phyloP scores from a whole-genome alignment of 2,329 filamentous ascomycete species.

The Penicillium sp. region DNA sequence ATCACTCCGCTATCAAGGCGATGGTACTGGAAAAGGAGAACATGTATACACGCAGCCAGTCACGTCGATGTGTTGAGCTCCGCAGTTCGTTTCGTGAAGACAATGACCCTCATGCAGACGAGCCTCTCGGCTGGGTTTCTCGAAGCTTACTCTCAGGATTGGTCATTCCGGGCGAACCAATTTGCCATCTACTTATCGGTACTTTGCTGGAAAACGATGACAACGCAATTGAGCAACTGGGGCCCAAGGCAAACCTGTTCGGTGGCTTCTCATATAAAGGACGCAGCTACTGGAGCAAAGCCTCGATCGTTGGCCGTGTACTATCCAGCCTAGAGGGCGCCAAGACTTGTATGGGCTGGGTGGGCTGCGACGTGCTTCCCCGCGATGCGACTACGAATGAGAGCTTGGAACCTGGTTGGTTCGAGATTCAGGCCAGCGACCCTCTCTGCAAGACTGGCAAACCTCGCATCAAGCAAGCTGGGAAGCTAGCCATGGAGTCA shows the following conservation, averaged over 20 bases:
- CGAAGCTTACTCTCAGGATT: slow-evolving; percentile 56
- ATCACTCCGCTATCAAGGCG: slow-evolving; percentile 3
- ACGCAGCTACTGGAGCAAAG: slow-evolving; percentile 58
- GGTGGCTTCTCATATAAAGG: slow-evolving; percentile 54
- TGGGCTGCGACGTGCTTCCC: slow-evolving; percentile 44
- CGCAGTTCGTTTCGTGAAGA: slow-evolving; percentile 13
- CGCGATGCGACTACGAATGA: slow-evolving; percentile 28
- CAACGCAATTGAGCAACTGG: slow-evolving; percentile 48
- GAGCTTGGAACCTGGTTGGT: slow-evolving; percentile 47
- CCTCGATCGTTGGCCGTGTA: slow-evolving; percentile 54
- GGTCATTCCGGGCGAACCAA: slow-evolving; percentile 53
- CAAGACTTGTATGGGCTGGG: slow-evolving; percentile 57
- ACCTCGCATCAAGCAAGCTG: slow-evolving; percentile 46
- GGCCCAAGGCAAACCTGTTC: slow-evolving; percentile 52
- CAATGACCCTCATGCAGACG: slow-evolving; percentile 17
- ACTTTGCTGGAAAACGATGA: slow-evolving; percentile 56
- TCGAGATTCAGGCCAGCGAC: slow-evolving; percentile 45
- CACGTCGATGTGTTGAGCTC: slow-evolving; percentile 30
- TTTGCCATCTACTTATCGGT: slow-evolving; percentile 55
- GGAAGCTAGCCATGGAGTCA: slow-evolving; percentile 38
- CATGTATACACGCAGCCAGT: slow-evolving; percentile 31
- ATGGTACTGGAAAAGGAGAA: slow-evolving; percentile 21
- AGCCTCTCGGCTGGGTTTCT: slow-evolving; percentile 54
- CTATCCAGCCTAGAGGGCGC: slow-evolving; percentile 47
- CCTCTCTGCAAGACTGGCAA: slow-evolving; percentile 26